These are phyloP conservation scores for Biscutella laevigata DNA, from an alignment of 441 rosid species.

Conservation along the genomic window DNA sequence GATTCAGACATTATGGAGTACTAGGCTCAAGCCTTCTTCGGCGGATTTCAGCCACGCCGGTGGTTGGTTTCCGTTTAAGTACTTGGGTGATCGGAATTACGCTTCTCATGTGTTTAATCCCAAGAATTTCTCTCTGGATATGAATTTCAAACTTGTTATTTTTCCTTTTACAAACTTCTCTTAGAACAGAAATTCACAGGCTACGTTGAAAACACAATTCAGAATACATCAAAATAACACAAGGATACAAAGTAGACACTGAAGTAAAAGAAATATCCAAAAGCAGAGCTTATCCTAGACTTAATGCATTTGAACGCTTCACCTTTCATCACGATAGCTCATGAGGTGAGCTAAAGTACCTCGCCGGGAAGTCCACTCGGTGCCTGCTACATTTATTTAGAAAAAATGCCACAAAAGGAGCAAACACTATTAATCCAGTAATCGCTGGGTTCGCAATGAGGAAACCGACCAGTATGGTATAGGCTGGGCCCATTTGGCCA, in stretches of 20 bases:
- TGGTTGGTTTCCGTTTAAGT: slow-evolving; percentile 40
- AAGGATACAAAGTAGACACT: background rate
- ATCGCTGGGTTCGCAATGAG: background rate
- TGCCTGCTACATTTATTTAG: background rate
- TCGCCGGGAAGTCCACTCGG: slow-evolving; percentile 4
- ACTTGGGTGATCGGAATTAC: slow-evolving; percentile 37
- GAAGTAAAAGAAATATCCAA: background rate
- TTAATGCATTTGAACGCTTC: background rate
- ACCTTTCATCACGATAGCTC: background rate
- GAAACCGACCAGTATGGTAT: rapidly evolving
- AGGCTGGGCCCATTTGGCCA: too few relatives aligned
- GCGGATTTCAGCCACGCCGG: slow-evolving; percentile 22
- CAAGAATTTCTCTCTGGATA: slow-evolving; percentile 21
- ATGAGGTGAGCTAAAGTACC: background rate
- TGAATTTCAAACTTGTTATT: slow-evolving; percentile 5
- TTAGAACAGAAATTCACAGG: background rate
- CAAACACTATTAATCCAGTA: background rate
- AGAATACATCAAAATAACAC: too few relatives aligned
- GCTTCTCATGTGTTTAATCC: slow-evolving; percentile 32
- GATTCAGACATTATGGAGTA: too few relatives aligned
- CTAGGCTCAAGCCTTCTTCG: slow-evolving; percentile 18
- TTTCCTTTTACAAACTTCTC: too few relatives aligned
- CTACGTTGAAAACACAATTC: too few relatives aligned
- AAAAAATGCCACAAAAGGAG: background rate
- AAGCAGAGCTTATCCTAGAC: background rate